A percentile compares a stretch with the other conserved stretches of the same genome.
These are phyloP conservation scores for Smallanthus sonchifolius DNA, from an alignment of 129 eudicot genomes.

Conservation along the genomic window DNA sequence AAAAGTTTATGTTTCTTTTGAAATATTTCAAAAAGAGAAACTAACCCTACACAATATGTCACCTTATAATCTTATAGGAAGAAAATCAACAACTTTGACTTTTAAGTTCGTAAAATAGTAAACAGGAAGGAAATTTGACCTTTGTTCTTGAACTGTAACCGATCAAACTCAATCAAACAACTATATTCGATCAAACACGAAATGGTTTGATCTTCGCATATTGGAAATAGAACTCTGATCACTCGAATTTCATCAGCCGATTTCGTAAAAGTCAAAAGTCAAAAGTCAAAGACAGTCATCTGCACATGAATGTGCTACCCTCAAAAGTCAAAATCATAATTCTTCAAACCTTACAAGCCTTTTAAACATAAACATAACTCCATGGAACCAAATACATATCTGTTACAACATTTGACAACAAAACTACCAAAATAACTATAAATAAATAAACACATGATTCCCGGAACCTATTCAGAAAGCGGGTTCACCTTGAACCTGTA, in stretches of 20 bases:
- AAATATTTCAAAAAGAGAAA: not conserved
- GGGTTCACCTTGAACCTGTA: constrained; percentile 79
- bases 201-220: not conserved
- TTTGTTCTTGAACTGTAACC: not conserved
- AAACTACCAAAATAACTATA: not conserved
- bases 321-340: too few relatives aligned
- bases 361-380: not conserved
- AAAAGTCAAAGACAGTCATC: too few relatives aligned
- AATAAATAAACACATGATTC: constrained; percentile 6
- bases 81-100: not conserved
- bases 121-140: not conserved
- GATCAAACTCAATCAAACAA: not conserved
- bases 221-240: not conserved
- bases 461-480: constrained; percentile 12
- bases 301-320: not conserved
- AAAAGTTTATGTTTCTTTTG: too few relatives aligned
- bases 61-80: too few relatives aligned
- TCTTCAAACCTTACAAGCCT: not conserved
- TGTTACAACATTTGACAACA: not conserved
- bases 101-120: not conserved
- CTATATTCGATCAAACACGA: too few relatives aligned
- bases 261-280: not conserved
- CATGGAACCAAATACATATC: not conserved
- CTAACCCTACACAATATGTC: not conserved
- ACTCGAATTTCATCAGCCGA: not conserved